A percentile compares a stretch with the other conserved stretches of the same genome.
Conservation (phyloP, 495 filamentous ascomycete species). For the Penicillium desertorum region DNA sequence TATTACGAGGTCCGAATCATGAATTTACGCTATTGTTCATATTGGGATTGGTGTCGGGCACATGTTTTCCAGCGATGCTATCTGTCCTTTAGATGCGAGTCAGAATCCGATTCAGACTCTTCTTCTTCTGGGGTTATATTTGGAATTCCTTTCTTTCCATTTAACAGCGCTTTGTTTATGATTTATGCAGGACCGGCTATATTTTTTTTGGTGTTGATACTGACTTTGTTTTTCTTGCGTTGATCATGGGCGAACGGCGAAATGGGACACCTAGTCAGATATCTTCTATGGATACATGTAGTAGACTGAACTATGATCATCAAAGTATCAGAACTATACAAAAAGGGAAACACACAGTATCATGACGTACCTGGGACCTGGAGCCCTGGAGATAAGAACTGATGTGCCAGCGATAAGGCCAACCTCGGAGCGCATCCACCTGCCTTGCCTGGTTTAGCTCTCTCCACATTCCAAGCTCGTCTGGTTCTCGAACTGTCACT, state of each 20-base stretch:
- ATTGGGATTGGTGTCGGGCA: slow-evolving; percentile 15
- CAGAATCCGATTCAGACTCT: slow-evolving; percentile 1
- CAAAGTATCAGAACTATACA: not conserved
- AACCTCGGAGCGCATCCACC: slow-evolving; percentile 16
- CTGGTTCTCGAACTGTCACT: slow-evolving; percentile 3
- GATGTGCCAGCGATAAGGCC: slow-evolving; percentile 13
- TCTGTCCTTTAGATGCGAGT: slow-evolving; percentile 3
- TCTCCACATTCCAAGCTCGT: slow-evolving; percentile 12
- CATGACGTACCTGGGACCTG: not conserved
- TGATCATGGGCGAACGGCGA: not conserved
- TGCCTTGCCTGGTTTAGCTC: slow-evolving; percentile 26
- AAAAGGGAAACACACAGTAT: not conserved
- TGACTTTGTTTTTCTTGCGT: not conserved
- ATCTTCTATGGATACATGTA: not conserved
- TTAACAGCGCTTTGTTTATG: not conserved
- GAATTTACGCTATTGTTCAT: slow-evolving; percentile 34
- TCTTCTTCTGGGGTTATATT: not conserved
- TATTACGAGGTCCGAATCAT: slow-evolving; percentile 27
- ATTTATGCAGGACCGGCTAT: not conserved
- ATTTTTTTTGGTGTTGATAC: slow-evolving; percentile 4
- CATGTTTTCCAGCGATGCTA: slow-evolving; percentile 15
- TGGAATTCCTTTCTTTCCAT: not conserved
- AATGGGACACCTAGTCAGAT: slow-evolving; percentile 1
- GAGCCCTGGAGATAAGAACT: not conserved
- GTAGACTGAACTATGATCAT: not conserved